These are phyloP conservation scores for Dichotomocladium elegans DNA, from an alignment of 371 early-diverging fungal genomes.

Conservation along the genomic window DNA sequence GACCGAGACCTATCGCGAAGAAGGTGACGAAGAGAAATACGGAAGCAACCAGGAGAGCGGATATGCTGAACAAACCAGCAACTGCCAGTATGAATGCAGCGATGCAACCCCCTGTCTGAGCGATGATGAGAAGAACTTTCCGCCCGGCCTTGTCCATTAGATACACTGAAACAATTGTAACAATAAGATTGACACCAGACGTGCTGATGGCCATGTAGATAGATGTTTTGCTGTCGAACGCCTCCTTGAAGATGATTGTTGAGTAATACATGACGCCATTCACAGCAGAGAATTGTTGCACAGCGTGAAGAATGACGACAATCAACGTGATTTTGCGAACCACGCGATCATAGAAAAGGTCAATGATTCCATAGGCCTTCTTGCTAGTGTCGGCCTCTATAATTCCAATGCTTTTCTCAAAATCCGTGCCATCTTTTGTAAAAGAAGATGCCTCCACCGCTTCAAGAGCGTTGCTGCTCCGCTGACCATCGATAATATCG, in stretches of 20 bases:
- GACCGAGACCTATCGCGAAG: slow-evolving; percentile 84
- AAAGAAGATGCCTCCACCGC: background rate
- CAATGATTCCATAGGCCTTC: slow-evolving; percentile 2
- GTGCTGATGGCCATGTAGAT: slow-evolving; percentile 55
- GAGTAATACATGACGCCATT: slow-evolving; percentile 84
- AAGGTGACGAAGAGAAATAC: slow-evolving; percentile 76
- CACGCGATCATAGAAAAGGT: slow-evolving; percentile 41
- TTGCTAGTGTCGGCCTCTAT: slow-evolving; percentile 1
- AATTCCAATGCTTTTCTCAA: background rate
- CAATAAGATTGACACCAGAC: slow-evolving; percentile 62
- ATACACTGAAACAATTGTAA: slow-evolving; percentile 46
- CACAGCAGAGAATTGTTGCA: slow-evolving; percentile 85
- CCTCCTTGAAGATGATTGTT: slow-evolving; percentile 56
- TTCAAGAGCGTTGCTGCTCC: slow-evolving; percentile 2
- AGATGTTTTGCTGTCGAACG: slow-evolving; percentile 41
- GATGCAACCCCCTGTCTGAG: slow-evolving; percentile 53
- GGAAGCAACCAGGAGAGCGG: slow-evolving; percentile 54
- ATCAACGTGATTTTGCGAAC: slow-evolving; percentile 56
- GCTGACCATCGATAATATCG: slow-evolving; percentile 39
- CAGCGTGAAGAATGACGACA: slow-evolving; percentile 39
- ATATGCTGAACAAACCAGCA: slow-evolving; percentile 42
- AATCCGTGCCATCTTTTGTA: background rate
- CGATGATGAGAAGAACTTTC: slow-evolving; percentile 63
- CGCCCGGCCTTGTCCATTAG: slow-evolving; percentile 78
- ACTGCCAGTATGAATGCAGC: slow-evolving; percentile 55